phyloP scores from a whole-genome alignment of 176 grass and related monocot genomes.

The Ensete glaucum region DNA sequence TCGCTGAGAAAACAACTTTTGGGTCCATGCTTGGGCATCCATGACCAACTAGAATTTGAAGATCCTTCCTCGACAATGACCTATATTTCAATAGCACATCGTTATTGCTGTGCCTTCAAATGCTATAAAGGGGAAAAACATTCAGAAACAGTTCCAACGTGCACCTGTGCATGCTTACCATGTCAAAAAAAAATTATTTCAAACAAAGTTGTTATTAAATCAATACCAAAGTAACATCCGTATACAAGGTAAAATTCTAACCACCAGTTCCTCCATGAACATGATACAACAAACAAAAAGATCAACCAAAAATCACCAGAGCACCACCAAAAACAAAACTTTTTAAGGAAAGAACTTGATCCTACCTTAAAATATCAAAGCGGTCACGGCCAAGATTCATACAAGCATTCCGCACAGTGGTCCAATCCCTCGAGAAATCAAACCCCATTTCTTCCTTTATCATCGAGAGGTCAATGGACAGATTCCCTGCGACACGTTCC shows the following conservation, averaged over 20 bases:
- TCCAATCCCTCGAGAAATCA: conserved; percentile 85
- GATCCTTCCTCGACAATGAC: conserved; percentile 68
- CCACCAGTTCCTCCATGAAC: neutral
- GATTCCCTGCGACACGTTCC: conserved; percentile 32
- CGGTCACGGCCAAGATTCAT: conserved; percentile 89
- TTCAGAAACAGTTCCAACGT: neutral
- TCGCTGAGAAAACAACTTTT: conserved; percentile 87
- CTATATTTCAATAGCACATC: conserved; percentile 30
- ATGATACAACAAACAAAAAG: neutral
- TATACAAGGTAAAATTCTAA: neutral
- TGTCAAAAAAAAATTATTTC: neutral
- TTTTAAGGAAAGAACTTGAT: neutral
- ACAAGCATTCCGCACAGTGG: conserved; percentile 70
- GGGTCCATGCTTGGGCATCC: conserved; percentile 75
- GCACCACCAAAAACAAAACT: neutral
- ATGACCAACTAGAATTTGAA: conserved; percentile 81
- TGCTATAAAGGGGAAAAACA: neutral
- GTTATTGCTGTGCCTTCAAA: neutral
- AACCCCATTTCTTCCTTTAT: conserved; percentile 49
- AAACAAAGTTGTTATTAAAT: neutral
- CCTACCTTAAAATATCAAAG: conserved; percentile 83
- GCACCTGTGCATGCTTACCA: neutral
- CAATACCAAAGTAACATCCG: neutral
- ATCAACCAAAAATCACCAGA: neutral
- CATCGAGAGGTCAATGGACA: conserved; percentile 50